phyloP scores from a whole-genome alignment of 345 rosid genomes.

The Acer campestre region DNA sequence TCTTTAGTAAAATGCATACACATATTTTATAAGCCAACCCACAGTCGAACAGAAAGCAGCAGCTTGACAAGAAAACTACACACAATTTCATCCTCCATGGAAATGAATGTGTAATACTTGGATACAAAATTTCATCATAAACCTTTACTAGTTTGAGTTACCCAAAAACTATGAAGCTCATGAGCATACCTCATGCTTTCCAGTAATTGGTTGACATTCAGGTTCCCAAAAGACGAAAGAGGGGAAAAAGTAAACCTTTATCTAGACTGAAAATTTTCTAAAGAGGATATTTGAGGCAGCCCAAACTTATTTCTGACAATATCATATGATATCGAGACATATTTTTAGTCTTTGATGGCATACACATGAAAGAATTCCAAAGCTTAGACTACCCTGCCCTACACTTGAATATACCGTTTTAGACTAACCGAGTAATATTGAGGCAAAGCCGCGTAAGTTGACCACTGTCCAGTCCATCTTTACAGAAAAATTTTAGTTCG shows the following conservation, averaged over 20 bases:
- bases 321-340: neutral
- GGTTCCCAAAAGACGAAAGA: neutral
- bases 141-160: neutral
- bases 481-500: neutral
- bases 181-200: neutral
- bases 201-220: neutral
- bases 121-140: neutral
- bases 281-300: neutral
- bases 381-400: neutral
- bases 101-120: neutral
- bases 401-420: slow-evolving; percentile 1
- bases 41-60: neutral
- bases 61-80: neutral
- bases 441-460: neutral
- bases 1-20: neutral
- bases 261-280: neutral
- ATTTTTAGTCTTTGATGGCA: slow-evolving; percentile 1
- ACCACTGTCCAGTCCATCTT: neutral
- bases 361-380: neutral
- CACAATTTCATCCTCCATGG: neutral
- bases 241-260: neutral
- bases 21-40: neutral
- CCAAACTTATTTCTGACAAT: neutral
- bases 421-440: neutral
- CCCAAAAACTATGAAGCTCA: neutral